Evolutionary conservation across 441 rosid species (phyloP).

Genomic region (Arabidopsis lyrata): DNA sequence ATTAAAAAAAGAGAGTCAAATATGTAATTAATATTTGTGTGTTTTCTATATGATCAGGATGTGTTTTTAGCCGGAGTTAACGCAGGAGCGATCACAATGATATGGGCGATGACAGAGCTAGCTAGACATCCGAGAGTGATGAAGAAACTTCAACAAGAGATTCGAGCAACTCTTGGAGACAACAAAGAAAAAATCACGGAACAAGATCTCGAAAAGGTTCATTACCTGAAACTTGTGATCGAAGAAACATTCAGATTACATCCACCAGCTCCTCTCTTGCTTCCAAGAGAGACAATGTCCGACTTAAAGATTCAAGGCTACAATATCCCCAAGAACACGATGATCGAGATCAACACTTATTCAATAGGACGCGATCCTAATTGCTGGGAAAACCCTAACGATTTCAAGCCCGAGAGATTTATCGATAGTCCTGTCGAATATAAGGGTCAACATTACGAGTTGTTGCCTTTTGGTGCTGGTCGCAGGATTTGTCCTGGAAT

Average conservation of each 20-base stretch:
- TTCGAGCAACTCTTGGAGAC: conserved; percentile 34
- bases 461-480: conserved; percentile 45
- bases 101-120: conserved; percentile 46
- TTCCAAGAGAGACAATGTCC: conserved; percentile 40
- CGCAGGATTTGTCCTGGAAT: conserved; percentile 44
- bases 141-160: conserved; percentile 47
- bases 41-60: conserved; percentile 23
- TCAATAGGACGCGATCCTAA: conserved; percentile 47
- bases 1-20: too few species aligned
- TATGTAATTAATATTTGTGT: background rate
- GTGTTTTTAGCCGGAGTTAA: conserved; percentile 40
- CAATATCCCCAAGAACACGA: conserved; percentile 39
- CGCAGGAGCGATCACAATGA: conserved; percentile 41
- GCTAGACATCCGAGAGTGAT: conserved; percentile 37
- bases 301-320: conserved; percentile 41
- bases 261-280: conserved; percentile 42
- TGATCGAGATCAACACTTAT: conserved; percentile 44
- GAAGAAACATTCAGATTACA: conserved; percentile 45
- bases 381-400: conserved; percentile 41
- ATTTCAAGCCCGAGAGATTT: conserved; percentile 43
- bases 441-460: conserved; percentile 41
- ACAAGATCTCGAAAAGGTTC: conserved; percentile 34
- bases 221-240: conserved; percentile 39
- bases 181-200: conserved; percentile 37
- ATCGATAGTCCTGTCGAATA: conserved; percentile 31